Conservation (phyloP, 441 rosid genomes). For the Viola pubescens region DNA sequence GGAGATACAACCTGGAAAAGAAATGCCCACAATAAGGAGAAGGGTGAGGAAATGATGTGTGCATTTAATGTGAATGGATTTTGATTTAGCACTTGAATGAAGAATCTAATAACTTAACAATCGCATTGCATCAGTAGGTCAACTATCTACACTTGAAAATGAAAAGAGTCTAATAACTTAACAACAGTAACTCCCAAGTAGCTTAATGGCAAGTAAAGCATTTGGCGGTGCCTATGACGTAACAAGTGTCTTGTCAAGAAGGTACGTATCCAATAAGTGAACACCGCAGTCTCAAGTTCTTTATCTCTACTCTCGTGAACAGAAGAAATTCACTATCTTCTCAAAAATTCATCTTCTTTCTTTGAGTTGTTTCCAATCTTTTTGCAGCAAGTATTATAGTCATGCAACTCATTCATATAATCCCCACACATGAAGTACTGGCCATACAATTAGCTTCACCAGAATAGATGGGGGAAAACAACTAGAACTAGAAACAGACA, state of each 20-base stretch:
- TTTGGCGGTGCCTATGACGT: background rate
- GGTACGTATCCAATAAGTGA: background rate
- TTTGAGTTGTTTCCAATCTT: background rate
- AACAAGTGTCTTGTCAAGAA: background rate
- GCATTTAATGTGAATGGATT: background rate
- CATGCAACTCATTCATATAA: too few relatives aligned
- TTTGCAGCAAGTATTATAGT: too few relatives aligned
- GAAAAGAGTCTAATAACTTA: too few relatives aligned
- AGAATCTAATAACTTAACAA: too few relatives aligned
- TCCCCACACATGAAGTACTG: too few relatives aligned
- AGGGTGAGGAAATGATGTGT: constrained; percentile 2
- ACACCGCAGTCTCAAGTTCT: background rate
- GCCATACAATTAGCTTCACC: too few relatives aligned
- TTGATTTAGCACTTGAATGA: background rate
- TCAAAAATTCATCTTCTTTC: background rate
- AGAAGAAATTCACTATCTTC: background rate
- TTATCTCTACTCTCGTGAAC: background rate
- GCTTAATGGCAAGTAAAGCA: too few relatives aligned
- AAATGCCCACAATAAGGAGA: background rate
- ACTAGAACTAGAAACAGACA: too few relatives aligned
- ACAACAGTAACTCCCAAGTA: too few relatives aligned
- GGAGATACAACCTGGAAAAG: constrained; percentile 69
- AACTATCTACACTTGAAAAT: too few relatives aligned
- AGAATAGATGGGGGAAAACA: too few relatives aligned
- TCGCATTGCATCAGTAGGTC: too few relatives aligned